phyloP scores from a whole-genome alignment of 2,329 filamentous ascomycete genomes.

The Neofusicoccum laricinum region DNA sequence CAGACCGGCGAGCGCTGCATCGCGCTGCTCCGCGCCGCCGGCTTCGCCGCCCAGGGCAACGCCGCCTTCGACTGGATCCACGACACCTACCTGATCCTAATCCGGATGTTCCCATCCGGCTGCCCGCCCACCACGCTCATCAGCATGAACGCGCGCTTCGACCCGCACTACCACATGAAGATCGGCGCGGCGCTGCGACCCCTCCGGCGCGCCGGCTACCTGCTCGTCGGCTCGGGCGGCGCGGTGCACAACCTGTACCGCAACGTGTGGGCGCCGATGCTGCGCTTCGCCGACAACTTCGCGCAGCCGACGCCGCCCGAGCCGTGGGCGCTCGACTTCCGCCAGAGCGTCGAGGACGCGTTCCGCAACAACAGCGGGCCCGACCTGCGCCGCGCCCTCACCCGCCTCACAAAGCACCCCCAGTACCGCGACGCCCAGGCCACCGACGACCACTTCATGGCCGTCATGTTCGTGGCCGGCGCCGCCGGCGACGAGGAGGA shows the following conservation, averaged over 20 bases:
- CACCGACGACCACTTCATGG: constrained; percentile 70
- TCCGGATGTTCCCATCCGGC: constrained; percentile 65
- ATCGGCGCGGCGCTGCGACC: constrained; percentile 57
- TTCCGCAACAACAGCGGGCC: constrained; percentile 56
- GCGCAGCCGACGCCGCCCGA: constrained; percentile 59
- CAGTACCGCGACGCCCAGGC: constrained; percentile 64
- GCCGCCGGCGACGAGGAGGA: constrained; percentile 44
- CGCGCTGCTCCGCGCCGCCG: constrained; percentile 47
- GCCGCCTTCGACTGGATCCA: constrained; percentile 67
- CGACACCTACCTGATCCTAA: constrained; percentile 66
- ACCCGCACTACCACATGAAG: constrained; percentile 56
- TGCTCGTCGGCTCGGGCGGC: constrained; percentile 60
- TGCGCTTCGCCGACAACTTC: constrained; percentile 62
- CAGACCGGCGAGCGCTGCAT: constrained; percentile 51
- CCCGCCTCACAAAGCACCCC: constrained; percentile 66
- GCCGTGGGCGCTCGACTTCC: constrained; percentile 61
- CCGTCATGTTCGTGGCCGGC: constrained; percentile 62
- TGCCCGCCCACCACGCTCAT: constrained; percentile 65
- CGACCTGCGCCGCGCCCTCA: constrained; percentile 52
- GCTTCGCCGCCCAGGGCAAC: constrained; percentile 55
- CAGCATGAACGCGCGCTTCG: constrained; percentile 54
- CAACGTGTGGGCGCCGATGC: constrained; percentile 64
- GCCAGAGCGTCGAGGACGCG: constrained; percentile 62
- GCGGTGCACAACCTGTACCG: constrained; percentile 70
- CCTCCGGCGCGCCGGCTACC: constrained; percentile 52